Base-by-base conservation (phyloP, 225 moss, liverwort and hornwort genomes). In the Ulota crispa region DNA sequence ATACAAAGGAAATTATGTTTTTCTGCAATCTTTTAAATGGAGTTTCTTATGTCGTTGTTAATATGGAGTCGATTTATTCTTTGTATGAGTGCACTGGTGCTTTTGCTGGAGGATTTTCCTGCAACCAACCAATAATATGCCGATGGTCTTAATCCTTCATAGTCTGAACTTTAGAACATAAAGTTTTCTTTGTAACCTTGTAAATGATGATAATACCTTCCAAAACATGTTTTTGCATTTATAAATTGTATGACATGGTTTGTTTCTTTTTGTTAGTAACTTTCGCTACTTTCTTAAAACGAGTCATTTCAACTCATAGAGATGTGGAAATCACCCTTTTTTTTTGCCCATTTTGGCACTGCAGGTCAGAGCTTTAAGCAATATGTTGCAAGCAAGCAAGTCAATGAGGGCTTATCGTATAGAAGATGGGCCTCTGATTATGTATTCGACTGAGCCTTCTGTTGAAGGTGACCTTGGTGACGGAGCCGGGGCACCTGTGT, bases 331-430 rank as follows among this genome's bases (percentile, higher is more conserved):
- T 32, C 4, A 19, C 6, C 5, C 3, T 50, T 50, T 50, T 0
- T 47, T 32, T 5, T 64, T 47, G 15, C 23, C 13, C 32, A n/a
- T 23, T 32, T 32, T 32, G 76, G 27, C 67, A 36, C 23, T 86
- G 72, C 90, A 97, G 95, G 91, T 89, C 55, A 86, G 77, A 54
- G 85, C 91, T 37, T 90, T 93, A 69, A 71, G 79, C 55, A 88
- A 75, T 60, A 92, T 99, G 87, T 80, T 88, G 57, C 85, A 88
- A 85, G 88, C 86, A 45, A 83, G 93, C 78, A 87, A 85, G 83
- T 92, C 92, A 31, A 96, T 99, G 99, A 89, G 92, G 77, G 92
- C 93, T n/a, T 99, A 96, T 72, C 91, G 85, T 60, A 61, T 78
- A 69, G 94, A 85, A 73, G 81, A 86, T 68, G 97, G 95, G 42